These are phyloP conservation scores for Boletus barrowsii DNA, from an alignment of 768 basidiomycete species.

Conservation along the genomic window DNA sequence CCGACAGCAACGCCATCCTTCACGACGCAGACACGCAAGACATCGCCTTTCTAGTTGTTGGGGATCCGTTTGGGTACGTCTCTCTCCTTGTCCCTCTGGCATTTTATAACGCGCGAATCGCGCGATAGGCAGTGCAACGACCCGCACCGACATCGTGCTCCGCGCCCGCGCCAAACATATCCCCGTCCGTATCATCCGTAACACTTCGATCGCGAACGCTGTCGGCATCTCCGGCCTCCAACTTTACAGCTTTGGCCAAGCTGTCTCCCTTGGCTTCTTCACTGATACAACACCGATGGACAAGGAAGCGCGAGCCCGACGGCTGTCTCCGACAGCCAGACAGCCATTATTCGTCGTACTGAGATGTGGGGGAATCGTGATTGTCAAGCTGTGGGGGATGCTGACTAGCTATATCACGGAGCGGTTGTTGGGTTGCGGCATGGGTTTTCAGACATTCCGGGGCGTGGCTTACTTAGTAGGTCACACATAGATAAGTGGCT, in stretches of 20 bases:
- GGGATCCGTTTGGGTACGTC: slow-evolving; percentile 89
- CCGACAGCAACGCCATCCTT: slow-evolving; percentile 87
- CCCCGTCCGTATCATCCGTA: slow-evolving; percentile 86
- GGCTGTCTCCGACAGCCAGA: no score
- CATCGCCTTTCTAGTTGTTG: slow-evolving; percentile 89
- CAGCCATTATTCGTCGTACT: no score
- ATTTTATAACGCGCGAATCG: neutral
- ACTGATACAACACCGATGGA: no score
- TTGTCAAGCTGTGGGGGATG: no score
- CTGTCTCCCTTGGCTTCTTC: slow-evolving; percentile 21
- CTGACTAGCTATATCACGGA: no score
- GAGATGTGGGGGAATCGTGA: no score
- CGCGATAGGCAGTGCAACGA: slow-evolving; percentile 69
- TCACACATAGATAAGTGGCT: no score
- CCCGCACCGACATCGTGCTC: slow-evolving; percentile 92
- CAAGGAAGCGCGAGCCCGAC: no score
- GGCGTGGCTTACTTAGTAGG: no score
- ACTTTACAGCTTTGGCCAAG: slow-evolving; percentile 98
- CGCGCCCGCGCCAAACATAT: slow-evolving; percentile 79
- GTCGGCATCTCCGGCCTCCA: slow-evolving; percentile 91
- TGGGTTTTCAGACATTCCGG: no score
- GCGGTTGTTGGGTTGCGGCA: no score
- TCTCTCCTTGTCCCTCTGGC: neutral
- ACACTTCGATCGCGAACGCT: slow-evolving; percentile 97
- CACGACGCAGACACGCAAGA: slow-evolving; percentile 74